Base-by-base conservation (phyloP, 192 early-diverging fungal genomes). In the Glomus cerebriforme region DNA sequence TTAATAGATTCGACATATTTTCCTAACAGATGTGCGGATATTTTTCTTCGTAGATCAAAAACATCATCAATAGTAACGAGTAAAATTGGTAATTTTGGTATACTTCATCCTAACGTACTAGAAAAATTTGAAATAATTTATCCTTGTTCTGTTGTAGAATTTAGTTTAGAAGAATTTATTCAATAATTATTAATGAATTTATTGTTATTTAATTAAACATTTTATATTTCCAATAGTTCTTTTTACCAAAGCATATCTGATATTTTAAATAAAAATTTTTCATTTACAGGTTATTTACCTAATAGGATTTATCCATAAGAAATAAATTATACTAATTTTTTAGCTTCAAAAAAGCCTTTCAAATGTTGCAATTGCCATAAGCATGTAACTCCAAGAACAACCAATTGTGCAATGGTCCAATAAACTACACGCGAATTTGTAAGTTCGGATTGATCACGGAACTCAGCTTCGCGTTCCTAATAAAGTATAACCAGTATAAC, bases 91-190 rank as follows among this genome's bases (percentile, higher is more conserved):
- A 83, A 86, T 63, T 92, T 98, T 79, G 98, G 98, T 65, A 93
- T 98, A 58, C 82, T 98, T 22, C 97, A 99, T 80, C 98, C 97
- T 27, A 89, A 93, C 75, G 96, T 98, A 2, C 81, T 98, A 75
- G 86, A 85, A 70, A 92, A 92, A 83, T 99, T 93, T 83, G 95
- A 93, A 68, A 85, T 99, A 60, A 84, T 85, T 45, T 93, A 93
- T 83, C 96, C 98, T 13, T 92, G 92, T 76, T 94, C 95, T 49
- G 91, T 91, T 43, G 83, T 99, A 77, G 98, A 99, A 87, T 91
- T 99, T 83, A 95, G 96, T 85, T 85, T 99, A 60, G 98, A 98
- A 88, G 93, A 92, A 39, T 97, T 99, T 89, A 84, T 99, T 73
- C 98, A 88, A 88, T 43, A 43, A 43, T 43, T 43, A 43, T 43